Base-by-base conservation (phyloP, 2,329 filamentous ascomycete species). In the Cladosporium sp. region DNA sequence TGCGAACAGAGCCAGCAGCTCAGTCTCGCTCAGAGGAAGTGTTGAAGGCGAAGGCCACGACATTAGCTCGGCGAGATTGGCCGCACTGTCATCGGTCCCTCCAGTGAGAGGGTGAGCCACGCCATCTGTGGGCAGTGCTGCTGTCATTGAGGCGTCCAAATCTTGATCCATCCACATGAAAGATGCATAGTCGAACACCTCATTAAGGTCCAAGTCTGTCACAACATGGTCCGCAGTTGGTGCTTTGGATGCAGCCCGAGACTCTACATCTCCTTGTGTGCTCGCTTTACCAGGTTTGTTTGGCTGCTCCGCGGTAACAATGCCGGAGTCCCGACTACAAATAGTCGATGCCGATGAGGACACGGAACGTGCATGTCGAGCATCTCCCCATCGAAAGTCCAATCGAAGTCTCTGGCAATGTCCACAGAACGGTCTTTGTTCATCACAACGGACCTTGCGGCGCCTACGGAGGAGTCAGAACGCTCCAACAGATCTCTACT, bases 391-490 rank as follows among this genome's bases (percentile, higher is more conserved):
- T 49, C 67, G 64, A 61, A 76, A 78, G 42, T 76, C 67, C 19
- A 78, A 64, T 51, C 72, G 72, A 45, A 78, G 69, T 16, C 75
- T 69, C 57, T 70, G 70, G 60, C 76, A 78, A 57, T 77, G 74
- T 38, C 66, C 71, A 58, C 76, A 78, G 18, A 70, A 59, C 11
- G 76, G 75, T 53, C 71, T 69, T 53, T 72, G 69, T 62, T 78
- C 74, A 57, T 77, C 72, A 60, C 75, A 78, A 54, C 74, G 72
- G 57, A 76, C 76, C 63, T 77, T 78, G 51, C 73, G 69, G 20
- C 72, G 27, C n/a, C 29, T 27, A 9, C 9, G 22, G 9, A 27
- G 9, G 22, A 5, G 22, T 27, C 22, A 9, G 22, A 27, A 9
- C 4, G 22, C 4, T 27, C 9, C 22, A 27, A 9, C 22, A 4